These are phyloP conservation scores for Paralagenidium karlingii DNA, from an alignment of 352 stramenopile genomes.

Conservation along the genomic window DNA sequence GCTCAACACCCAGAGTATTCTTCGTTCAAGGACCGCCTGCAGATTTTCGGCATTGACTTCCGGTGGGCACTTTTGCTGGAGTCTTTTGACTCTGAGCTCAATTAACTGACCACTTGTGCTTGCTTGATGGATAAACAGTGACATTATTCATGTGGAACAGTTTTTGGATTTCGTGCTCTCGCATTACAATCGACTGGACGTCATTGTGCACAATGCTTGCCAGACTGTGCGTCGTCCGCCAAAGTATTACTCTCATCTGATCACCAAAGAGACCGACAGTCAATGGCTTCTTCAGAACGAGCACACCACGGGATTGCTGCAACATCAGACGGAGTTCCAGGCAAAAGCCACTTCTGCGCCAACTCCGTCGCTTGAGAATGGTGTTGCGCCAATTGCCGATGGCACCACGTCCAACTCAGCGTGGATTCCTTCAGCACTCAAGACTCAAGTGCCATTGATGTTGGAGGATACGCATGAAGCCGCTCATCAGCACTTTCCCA, in stretches of 20 bases:
- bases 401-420: conserved; percentile 1
- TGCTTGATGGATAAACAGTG: too few species aligned
- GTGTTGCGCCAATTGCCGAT: conserved; percentile 2
- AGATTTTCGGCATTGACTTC: conserved; percentile 95
- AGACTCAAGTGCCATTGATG: conserved; percentile 73
- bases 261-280: conserved; percentile 80
- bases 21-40: conserved; percentile 87
- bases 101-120: background rate
- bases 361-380: conserved; percentile 19
- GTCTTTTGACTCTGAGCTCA: background rate
- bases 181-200: conserved; percentile 85
- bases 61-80: conserved; percentile 12
- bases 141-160: conserved; percentile 91
- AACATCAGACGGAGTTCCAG: conserved; percentile 72
- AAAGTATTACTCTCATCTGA: conserved; percentile 89
- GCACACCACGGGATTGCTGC: conserved; percentile 53
- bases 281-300: too few species aligned
- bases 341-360: conserved; percentile 44
- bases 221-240: conserved; percentile 92
- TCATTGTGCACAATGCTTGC: conserved; percentile 97
- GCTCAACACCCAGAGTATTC: conserved; percentile 87
- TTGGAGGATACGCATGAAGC: conserved; percentile 24
- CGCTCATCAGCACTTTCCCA: conserved; percentile 39
- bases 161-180: conserved; percentile 67
- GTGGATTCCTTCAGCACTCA: conserved; percentile 32